Base-by-base conservation (phyloP, 2,329 filamentous ascomycete species). In the Colletotrichum magnum region DNA sequence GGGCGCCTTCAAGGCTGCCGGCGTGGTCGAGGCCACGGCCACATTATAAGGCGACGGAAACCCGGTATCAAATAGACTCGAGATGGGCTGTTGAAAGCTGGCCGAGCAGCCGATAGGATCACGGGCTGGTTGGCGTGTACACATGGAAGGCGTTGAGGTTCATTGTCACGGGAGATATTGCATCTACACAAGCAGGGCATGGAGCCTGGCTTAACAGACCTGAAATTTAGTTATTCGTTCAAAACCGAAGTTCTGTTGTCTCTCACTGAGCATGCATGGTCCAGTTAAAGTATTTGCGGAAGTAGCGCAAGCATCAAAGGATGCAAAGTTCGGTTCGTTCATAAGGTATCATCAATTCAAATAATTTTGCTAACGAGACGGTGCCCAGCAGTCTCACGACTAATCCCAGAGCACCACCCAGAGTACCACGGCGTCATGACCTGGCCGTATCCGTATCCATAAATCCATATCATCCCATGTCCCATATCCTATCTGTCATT, bases 1-100 rank as follows among this genome's bases (percentile, higher is more conserved):
- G 76, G 86, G 83, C 71, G 79, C 84, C 0, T 93, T 92, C 80
- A 89, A 88, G 75, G 87, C 83, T n/a, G 83, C 85, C 1, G 92
- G 92, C 32, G 88, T 85, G 9, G 84, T 88, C n/a, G 88, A 88
- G 74, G 90, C 89, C 7, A 88, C 88, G 26, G 80, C 85, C 58
- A 85, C 86, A 41, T 81, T 89, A 80, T 87, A 81, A 79, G 39
- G 10, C 45, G 28, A 32, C 21, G n/a, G 24, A 26, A n/a, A n/a
- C 16, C 36, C 18, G 5, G n/a, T 10, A 32, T 7, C 28, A n/a
- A 15, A 26, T 16, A 15, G 41, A 36, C 26, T 4, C 41, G 18
- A n/a, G 16, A 43, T 10, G 48, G 57, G 26, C 36, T 36, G 32
- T 18, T 24, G 60, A 41, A 21, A 48, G 39, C 36, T 39, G 28